Base-by-base conservation (phyloP, 164 flowering plant species). In the Pachysandra terminalis region DNA sequence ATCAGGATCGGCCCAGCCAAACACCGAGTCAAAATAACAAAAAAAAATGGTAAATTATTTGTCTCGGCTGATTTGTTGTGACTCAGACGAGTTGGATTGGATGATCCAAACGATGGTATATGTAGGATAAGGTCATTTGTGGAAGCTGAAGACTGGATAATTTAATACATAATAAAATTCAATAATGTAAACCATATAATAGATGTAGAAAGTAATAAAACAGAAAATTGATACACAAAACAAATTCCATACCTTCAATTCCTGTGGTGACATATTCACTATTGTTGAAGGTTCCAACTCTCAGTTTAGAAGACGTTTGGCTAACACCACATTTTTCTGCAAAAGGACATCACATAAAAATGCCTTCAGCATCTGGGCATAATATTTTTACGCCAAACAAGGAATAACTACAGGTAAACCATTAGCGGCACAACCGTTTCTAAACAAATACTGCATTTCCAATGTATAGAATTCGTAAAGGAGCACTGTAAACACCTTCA, bases 221-320 rank as follows among this genome's bases (percentile, higher is more conserved):
- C n/a, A 25, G 9, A 56, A 56, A 14, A 23, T 56, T 0, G 10
- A 16, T 35, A 3, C 9, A 32, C 2, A 26, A 35, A 60, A 41
- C 12, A 56, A 37, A 56, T 59, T 19, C 3, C 37, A 53, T 74
- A 94, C 98, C 97, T 89, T 94, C 64, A 94, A 76, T 76, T 94
- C 96, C 76, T 51, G 81, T 3, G 92, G 96, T 41, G 92, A 75
- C 98, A 91, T 91, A 73, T 78, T 84, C 64, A 90, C 69, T 72
- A 94, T 81, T 69, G 79, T 86, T 26, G 86, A 79, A 59, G 98
- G 95, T 71, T 86, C 88, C 81, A 94, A 72, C 81, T 91, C 97
- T 59, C 85, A 81, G 63, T 75, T 88, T 35, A 94, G 77, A 25
- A 94, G 73, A 15, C 97, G 90, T 15, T 83, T 81, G 17, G 98